Base-by-base conservation (phyloP, 306 rosid species). In the Sicyos baderoa region DNA sequence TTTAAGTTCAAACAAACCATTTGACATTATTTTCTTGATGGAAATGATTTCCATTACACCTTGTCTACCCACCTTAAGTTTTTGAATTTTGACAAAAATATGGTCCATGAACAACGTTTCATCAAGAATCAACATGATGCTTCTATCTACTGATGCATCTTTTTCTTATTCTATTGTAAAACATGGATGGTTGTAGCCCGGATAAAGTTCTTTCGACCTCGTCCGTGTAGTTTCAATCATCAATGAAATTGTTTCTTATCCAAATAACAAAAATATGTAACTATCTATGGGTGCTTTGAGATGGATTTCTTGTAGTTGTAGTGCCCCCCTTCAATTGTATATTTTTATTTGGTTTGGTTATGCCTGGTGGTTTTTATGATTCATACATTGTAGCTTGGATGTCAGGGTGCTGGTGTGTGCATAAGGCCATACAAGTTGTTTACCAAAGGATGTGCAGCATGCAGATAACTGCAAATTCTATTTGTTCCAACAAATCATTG, bases 381-480 rank as follows among this genome's bases (percentile, higher is more conserved):
- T 65, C 54, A 21, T 42, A 47, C 14, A 22, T 66, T 22, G 22
- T 15, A 66, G 23, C 55, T 66, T 66, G 54, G 56, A 67, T 51
- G 21, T 67, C 56, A 67, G 71, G 72, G 60, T 63, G 72, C 53
- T 54, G 82, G 74, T 63, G 74, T 67, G 63, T 72, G 71, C 59
- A 74, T 50, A 22, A 66, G 68, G 74, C 71, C 45, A 69, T 65
- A 32, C 44, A 51, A 51, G 79, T 76, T 76, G 54, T 70, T 74
- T 49, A 49, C 50, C 16, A 32, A 80, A 76, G 75, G 40, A 86
- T 86, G 89, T 77, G 76, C 68, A 60, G 74, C 66, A 60, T 59
- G 44, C 82, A 71, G 53, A 73, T 82, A 71, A 74, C 74, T 68
- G 75, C 79, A 21, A 80, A 72, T 62, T 55, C 62, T 62, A 48